phyloP scores from a whole-genome alignment of 1,284 basidiomycete genomes.

The Ceratobasidium sp. region DNA sequence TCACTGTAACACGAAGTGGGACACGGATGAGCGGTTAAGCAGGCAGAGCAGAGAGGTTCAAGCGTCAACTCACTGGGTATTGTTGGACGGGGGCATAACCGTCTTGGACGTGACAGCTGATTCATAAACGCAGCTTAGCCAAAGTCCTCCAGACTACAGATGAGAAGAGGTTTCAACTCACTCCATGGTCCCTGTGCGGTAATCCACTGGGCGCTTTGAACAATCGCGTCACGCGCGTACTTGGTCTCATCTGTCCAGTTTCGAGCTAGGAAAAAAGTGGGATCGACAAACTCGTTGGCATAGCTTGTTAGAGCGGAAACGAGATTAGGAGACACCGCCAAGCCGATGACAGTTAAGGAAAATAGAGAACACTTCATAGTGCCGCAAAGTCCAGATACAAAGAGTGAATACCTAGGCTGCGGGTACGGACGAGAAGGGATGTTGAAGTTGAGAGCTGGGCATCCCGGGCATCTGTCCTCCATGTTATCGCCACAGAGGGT shows the following conservation, averaged over 20 bases:
- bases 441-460: slow-evolving; percentile 15
- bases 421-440: background rate
- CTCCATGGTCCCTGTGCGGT: slow-evolving; percentile 69
- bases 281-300: slow-evolving; percentile 69
- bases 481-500: background rate
- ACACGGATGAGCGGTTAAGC: slow-evolving; percentile 42
- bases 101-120: slow-evolving; percentile 53
- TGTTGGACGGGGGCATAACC: slow-evolving; percentile 52
- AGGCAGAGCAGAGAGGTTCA: background rate
- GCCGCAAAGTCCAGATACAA: slow-evolving; percentile 4
- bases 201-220: slow-evolving; percentile 62
- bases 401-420: slow-evolving; percentile 12
- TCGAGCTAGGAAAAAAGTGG: slow-evolving; percentile 62
- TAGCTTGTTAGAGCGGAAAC: slow-evolving; percentile 57
- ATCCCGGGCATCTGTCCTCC: background rate
- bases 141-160: too few species aligned
- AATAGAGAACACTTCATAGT: background rate
- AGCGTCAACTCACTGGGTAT: slow-evolving; percentile 47
- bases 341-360: background rate
- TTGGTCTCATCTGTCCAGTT: slow-evolving; percentile 56
- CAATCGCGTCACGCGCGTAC: slow-evolving; percentile 62
- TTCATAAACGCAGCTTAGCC: background rate
- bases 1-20: slow-evolving; percentile 32
- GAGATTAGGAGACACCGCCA: background rate
- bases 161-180: slow-evolving; percentile 54